phyloP scores from a whole-genome alignment of 2,329 filamentous ascomycete genomes.

The Colletotrichum sp. region DNA sequence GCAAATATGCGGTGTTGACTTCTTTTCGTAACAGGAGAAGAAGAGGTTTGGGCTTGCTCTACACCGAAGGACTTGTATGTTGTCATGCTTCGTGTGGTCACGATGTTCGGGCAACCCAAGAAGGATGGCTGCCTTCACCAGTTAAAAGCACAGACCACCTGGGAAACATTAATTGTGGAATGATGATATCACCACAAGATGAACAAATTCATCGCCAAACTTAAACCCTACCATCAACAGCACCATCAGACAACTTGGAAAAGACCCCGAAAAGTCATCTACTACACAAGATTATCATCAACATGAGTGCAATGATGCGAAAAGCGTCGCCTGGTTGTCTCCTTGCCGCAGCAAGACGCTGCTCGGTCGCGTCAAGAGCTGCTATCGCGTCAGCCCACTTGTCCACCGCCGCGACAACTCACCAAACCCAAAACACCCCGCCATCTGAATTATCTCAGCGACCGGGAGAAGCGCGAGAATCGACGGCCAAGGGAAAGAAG shows the following conservation, averaged over 20 bases:
- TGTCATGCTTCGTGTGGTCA: background rate
- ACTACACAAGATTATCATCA: background rate
- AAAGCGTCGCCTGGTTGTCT: background rate
- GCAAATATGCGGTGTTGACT: background rate
- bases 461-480: background rate
- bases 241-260: background rate
- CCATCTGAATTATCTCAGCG: background rate
- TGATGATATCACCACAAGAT: background rate
- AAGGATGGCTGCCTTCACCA: background rate
- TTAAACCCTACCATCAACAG: background rate
- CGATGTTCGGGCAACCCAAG: background rate
- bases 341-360: background rate
- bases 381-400: background rate
- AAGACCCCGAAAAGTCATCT: rapidly evolving
- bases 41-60: background rate
- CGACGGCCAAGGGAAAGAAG: constrained; percentile 40
- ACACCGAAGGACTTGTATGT: background rate
- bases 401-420: background rate
- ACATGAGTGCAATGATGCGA: background rate
- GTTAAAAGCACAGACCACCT: background rate
- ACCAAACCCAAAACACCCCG: background rate
- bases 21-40: background rate
- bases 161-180: background rate
- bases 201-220: background rate
- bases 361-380: background rate